Evolutionary conservation across 768 basidiomycete genomes (phyloP), one percentile per base, ranked within the genome.

Genomic region (Boletus subparvulus): DNA sequence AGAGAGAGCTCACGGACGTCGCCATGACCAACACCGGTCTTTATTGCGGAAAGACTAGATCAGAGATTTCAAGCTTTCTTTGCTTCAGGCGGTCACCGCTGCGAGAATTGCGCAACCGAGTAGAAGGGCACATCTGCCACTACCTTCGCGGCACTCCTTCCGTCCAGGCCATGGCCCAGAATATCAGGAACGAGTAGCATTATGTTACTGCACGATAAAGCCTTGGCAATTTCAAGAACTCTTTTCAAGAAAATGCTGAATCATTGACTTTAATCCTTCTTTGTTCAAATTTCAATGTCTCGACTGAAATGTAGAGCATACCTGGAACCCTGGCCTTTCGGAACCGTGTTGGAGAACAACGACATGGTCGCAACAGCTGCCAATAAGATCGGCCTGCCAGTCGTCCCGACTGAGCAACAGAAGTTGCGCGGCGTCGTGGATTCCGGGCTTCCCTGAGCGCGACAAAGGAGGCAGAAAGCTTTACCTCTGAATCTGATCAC

Each of bases 171-270:
- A 32, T 9, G 28, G 6, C 2, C 32, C n/a, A 21, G 30, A 10
- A 8, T 11, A 30, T 8, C 37, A 46, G 28, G 30, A 24, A 47
- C 40, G 35, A 50, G 32, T 35, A 37, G 13, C 24, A n/a, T 28
- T 26, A 4, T 28, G 32, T 39, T 13, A 6, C 35, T 37, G 47
- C 48, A 40, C 45, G 49, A 53, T 43, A 28, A 55, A 42, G 21
- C 33, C 46, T 60, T 42, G 35, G 50, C 42, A 55, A 66, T 45
- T 40, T 36, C 35, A 24, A 40, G 58, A 67, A 64, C 41, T 45
- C 42, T 28, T 26, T 58, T 56, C 59, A 42, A 47, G 33, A 58
- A 41, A 1, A 28, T 32, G 60, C 41, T 59, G 55, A 51, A 44
- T 58, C 49, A 54, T 39, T 39, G 1, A 11, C 16, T 33, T 45